Base-by-base conservation (phyloP, 2,329 filamentous ascomycete genomes). In the Rasamsonia emersonii region DNA sequence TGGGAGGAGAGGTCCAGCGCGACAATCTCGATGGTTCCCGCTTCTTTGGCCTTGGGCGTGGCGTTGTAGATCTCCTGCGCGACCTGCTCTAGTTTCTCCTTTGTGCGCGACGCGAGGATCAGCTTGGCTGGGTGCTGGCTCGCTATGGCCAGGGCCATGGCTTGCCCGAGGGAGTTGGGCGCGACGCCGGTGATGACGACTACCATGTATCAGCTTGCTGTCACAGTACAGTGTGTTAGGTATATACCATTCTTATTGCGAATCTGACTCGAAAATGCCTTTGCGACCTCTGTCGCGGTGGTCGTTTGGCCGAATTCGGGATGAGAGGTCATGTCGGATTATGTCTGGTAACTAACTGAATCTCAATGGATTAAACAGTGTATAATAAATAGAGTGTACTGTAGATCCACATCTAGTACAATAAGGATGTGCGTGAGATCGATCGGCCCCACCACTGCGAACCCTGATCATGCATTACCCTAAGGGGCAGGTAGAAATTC, bases 181-280 rank as follows among this genome's bases (percentile, higher is more conserved):
- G 48, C 54, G 21, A 57, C 54, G 14, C 58, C 58, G 11, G 55
- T 61, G 32, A 67, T 58, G 21, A 65, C 49, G 28, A 66, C 48
- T 49, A 28, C 15, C 26, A 8, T 13, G 18, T 26, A 15, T 11
- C n/a, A 24, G n/a, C 18, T 24, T 20, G 13, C 17, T 13, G 9
- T 18, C 9, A 15, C 6, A 13, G 24, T 5, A 33, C 3, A 16
- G 16, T n/a, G 10, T n/a, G 8, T 13, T 4, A 9, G 10, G 9
- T 19, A 27, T 30, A 33, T 28, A 43, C 39, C 33, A 35, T 37
- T 46, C 21, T 37, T 44, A 28, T 37, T 40, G 21, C 35, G 36
- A 9, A 51, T 46, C 20, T 38, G 32, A 9, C 32, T 28, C 2
- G 43, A 28, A 36, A 53, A 52, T 1, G 32, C 41, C 7, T 36